Conservation (phyloP, 2,329 filamentous ascomycete species). For the Nemania bipapillata region DNA sequence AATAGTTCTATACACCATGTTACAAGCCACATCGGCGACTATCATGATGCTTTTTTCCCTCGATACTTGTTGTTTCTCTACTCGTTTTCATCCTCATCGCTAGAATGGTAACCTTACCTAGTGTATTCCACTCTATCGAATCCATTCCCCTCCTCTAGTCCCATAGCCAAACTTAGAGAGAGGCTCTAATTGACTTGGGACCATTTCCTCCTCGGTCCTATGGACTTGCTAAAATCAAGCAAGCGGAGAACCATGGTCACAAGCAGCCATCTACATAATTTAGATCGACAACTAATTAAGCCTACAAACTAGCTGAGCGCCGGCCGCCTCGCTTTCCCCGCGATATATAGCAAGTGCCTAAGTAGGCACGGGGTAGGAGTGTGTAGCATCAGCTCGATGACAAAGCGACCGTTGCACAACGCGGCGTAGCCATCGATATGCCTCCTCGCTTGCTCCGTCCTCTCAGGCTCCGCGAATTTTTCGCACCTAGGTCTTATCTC, state of each 20-base stretch:
- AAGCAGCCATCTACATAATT: neutral
- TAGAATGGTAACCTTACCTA: neutral
- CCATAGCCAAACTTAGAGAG: neutral
- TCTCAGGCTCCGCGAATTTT: neutral
- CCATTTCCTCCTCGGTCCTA: neutral
- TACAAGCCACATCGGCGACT: neutral
- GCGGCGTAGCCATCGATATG: neutral
- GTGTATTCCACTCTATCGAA: neutral
- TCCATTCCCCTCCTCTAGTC: neutral
- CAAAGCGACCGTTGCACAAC: neutral
- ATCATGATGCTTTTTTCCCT: neutral
- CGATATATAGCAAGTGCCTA: neutral
- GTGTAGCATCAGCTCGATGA: conserved; percentile 2
- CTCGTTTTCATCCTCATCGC: neutral
- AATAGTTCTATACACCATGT: neutral
- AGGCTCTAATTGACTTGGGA: neutral
- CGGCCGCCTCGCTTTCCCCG: neutral
- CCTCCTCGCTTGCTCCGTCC: neutral
- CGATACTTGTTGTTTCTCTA: neutral
- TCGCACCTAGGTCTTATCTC: conserved; percentile 1
- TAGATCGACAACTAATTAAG: neutral
- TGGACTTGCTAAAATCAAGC: neutral
- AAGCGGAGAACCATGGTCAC: neutral
- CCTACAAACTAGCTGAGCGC: neutral
- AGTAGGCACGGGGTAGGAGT: neutral